phyloP scores from a whole-genome alignment of 495 filamentous ascomycete genomes.

The Hypoxylon cercidicola region DNA sequence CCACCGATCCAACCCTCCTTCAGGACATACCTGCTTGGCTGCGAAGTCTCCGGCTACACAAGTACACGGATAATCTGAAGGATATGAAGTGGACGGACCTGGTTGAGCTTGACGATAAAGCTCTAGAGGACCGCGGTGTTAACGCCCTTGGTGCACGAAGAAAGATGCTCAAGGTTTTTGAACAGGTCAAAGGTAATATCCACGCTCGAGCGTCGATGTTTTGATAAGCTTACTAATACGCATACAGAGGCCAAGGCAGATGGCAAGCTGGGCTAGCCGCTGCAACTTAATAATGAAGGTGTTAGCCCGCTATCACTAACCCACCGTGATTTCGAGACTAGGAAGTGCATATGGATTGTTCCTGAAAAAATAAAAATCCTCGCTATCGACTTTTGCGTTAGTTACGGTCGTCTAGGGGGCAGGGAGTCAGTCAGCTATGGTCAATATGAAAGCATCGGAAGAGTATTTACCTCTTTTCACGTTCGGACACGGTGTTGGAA shows the following conservation, averaged over 20 bases:
- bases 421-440: background rate
- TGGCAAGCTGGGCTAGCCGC: slow-evolving; percentile 65
- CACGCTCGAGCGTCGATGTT: slow-evolving; percentile 2
- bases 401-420: slow-evolving; percentile 2
- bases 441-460: slow-evolving; percentile 14
- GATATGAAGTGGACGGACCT: slow-evolving; percentile 97
- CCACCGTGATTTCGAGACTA: slow-evolving; percentile 17
- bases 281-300: slow-evolving; percentile 33
- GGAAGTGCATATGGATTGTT: background rate
- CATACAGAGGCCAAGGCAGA: slow-evolving; percentile 66
- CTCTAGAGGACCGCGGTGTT: slow-evolving; percentile 90
- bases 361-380: background rate
- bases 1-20: slow-evolving; percentile 88
- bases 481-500: slow-evolving; percentile 21
- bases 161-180: slow-evolving; percentile 99
- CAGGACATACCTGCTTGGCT: slow-evolving; percentile 98
- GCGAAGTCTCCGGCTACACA: slow-evolving; percentile 92
- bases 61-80: slow-evolving; percentile 98
- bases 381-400: background rate
- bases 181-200: slow-evolving; percentile 81
- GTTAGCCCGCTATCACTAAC: slow-evolving; percentile 16
- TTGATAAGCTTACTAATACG: slow-evolving; percentile 39
- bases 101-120: slow-evolving; percentile 91
- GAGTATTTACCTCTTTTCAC: slow-evolving; percentile 8
- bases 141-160: slow-evolving; percentile 94